These are phyloP conservation scores for Omphalea diandra DNA, from an alignment of 441 rosid species.

Conservation along the genomic window DNA sequence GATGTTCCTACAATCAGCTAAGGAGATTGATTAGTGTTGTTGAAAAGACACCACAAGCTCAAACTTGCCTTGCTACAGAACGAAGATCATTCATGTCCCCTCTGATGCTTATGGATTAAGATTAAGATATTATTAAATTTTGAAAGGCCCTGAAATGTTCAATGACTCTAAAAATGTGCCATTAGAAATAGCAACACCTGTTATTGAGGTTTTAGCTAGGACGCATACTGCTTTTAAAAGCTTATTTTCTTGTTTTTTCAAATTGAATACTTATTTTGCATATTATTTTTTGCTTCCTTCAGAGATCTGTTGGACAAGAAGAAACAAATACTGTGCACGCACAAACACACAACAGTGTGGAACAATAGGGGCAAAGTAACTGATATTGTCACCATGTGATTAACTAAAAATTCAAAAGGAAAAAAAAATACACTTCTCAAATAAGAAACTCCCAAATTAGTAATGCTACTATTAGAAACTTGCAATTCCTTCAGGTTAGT, in stretches of 20 bases:
- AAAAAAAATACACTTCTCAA: slow-evolving; percentile 50
- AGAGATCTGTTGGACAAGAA: not conserved
- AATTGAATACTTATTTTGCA: not conserved
- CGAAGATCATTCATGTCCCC: not conserved
- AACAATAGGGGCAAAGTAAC: not conserved
- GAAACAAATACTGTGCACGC: no score
- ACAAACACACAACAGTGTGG: not conserved
- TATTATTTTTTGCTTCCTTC: not conserved
- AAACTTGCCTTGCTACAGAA: not conserved
- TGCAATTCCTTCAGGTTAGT: slow-evolving; percentile 55
- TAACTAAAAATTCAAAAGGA: not conserved
- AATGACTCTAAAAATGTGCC: not conserved
- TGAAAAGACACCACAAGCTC: not conserved
- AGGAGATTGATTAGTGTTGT: not conserved
- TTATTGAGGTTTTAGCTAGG: not conserved
- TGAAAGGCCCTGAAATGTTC: not conserved
- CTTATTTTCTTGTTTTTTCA: not conserved
- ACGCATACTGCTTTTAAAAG: not conserved
- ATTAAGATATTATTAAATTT: not conserved
- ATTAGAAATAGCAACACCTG: not conserved
- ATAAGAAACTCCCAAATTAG: slow-evolving; percentile 60
- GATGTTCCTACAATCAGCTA: not conserved
- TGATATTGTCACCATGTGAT: not conserved
- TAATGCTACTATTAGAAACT: slow-evolving; percentile 60
- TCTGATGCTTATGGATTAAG: not conserved